phyloP scores from a whole-genome alignment of 1,284 basidiomycete genomes.

The Leccinum fuscescens region DNA sequence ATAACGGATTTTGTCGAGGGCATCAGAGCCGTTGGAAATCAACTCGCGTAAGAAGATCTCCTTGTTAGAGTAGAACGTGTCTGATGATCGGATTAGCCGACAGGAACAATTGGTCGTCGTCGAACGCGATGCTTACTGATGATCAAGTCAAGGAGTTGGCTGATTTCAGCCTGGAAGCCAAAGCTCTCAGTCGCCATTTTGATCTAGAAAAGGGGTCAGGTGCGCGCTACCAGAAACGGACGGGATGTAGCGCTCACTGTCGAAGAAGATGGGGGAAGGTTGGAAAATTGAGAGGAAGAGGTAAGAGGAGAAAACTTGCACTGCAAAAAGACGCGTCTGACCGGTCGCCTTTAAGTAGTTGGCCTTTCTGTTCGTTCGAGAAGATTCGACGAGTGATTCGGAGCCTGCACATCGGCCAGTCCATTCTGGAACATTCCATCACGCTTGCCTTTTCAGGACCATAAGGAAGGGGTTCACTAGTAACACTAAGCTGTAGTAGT shows the following conservation, averaged over 20 bases:
- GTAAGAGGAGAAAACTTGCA: conserved; percentile 8
- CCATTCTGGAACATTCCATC: conserved; percentile 34
- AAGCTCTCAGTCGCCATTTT: conserved; percentile 80
- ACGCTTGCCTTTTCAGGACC: conserved; percentile 32
- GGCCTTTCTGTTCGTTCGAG: conserved; percentile 47
- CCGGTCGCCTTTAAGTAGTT: conserved; percentile 41
- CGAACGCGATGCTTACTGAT: conserved; percentile 60
- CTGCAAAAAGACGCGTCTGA: conserved; percentile 18
- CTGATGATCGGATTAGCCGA: conserved; percentile 37
- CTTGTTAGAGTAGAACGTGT: conserved; percentile 99
- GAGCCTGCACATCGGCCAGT: conserved; percentile 7
- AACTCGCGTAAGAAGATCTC: conserved; percentile 97
- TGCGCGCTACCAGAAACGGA: not conserved
- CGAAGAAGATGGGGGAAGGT: conserved; percentile 6
- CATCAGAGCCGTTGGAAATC: conserved; percentile 92
- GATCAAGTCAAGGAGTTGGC: conserved; percentile 88
- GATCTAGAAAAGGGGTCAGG: conserved; percentile 20
- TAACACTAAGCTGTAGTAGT: conserved; percentile 1
- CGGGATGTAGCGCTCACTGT: conserved; percentile 17
- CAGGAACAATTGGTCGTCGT: not conserved
- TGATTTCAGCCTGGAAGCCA: conserved; percentile 97
- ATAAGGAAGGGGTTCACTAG: not conserved
- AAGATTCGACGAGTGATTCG: conserved; percentile 49
- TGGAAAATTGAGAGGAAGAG: conserved; percentile 10
- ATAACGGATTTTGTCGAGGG: conserved; percentile 96